phyloP scores from a whole-genome alignment of 2,329 filamentous ascomycete species.

The Botrytis elliptica region DNA sequence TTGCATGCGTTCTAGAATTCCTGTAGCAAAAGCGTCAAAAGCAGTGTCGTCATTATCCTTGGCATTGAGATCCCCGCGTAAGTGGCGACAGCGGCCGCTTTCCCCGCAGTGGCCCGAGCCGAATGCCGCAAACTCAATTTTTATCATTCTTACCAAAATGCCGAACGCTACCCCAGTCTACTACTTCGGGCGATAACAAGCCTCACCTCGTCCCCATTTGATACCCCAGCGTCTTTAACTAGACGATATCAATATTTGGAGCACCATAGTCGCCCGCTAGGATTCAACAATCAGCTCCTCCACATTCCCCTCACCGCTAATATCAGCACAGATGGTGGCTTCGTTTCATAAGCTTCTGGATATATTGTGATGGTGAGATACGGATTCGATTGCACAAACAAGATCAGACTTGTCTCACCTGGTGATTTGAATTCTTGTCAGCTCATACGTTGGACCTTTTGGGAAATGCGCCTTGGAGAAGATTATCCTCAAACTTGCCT shows the following conservation, averaged over 20 bases:
- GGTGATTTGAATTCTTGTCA: neutral
- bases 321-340: neutral
- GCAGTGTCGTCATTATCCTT: conserved; percentile 7
- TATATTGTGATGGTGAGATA: neutral
- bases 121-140: conserved; percentile 11
- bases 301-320: neutral
- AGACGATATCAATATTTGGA: neutral
- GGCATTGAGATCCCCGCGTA: neutral
- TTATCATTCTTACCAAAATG: neutral
- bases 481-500: neutral
- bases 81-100: conserved; percentile 5
- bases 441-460: neutral
- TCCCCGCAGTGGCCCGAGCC: neutral
- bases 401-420: neutral
- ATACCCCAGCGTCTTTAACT: neutral
- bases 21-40: neutral
- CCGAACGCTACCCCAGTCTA: neutral
- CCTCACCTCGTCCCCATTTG: neutral
- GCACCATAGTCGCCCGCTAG: neutral
- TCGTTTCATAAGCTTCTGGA: neutral
- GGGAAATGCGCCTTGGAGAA: neutral
- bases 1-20: conserved; percentile 8
- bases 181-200: neutral
- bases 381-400: neutral
- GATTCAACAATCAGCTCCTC: neutral